Evolutionary conservation across 352 stramenopile genomes (phyloP).

Genomic region (Phytophthora sojae): DNA sequence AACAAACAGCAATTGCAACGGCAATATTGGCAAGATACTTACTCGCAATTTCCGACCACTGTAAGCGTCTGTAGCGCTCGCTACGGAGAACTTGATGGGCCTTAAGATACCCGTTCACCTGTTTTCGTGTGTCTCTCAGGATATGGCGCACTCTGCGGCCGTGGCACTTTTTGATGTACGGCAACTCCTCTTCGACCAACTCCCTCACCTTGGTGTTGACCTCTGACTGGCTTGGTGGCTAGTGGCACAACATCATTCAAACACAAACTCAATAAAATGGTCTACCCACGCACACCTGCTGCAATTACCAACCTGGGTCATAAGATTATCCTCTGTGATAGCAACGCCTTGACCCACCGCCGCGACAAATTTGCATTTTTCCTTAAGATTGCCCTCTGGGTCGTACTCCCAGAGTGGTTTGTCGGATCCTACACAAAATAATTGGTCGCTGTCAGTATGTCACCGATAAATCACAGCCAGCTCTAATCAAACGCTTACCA

Average conservation of each 20-base stretch:
- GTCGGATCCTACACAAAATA: slow-evolving; percentile 38
- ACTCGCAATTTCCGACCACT: slow-evolving; percentile 47
- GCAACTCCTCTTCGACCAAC: slow-evolving; percentile 42
- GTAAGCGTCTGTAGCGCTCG: slow-evolving; percentile 32
- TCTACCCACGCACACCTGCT: background rate
- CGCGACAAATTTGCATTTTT: slow-evolving; percentile 38
- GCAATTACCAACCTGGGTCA: slow-evolving; percentile 24
- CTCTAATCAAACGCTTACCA: slow-evolving; percentile 14
- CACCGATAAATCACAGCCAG: background rate
- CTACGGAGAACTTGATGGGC: slow-evolving; percentile 33
- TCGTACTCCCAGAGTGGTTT: slow-evolving; percentile 54
- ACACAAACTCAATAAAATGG: background rate
- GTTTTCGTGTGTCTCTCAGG: slow-evolving; percentile 40
- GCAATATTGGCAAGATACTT: slow-evolving; percentile 12
- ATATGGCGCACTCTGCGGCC: slow-evolving; percentile 45
- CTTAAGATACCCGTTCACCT: slow-evolving; percentile 37
- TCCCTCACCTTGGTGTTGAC: slow-evolving; percentile 40
- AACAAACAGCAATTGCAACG: background rate
- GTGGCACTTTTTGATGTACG: slow-evolving; percentile 52
- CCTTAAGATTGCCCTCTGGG: slow-evolving; percentile 35
- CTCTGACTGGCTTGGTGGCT: slow-evolving; percentile 37
- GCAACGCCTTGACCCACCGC: slow-evolving; percentile 19
- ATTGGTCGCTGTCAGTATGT: background rate
- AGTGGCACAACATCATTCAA: slow-evolving; percentile 3
- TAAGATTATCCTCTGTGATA: slow-evolving; percentile 30